Base-by-base conservation (phyloP, 2,329 filamentous ascomycete genomes). In the Alternaria hordeiaustralica region DNA sequence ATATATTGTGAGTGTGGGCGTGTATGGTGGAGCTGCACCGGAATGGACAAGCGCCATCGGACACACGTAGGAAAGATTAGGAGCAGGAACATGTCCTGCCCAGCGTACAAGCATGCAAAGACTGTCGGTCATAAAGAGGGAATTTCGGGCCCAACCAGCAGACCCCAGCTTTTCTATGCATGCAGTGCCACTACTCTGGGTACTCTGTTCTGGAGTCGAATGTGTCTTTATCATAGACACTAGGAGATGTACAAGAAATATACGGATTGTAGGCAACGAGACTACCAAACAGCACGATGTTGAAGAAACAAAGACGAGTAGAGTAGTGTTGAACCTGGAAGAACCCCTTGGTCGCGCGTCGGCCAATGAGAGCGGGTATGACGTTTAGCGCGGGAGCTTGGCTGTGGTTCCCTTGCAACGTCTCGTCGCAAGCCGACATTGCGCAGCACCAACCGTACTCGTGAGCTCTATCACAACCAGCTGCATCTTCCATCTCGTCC, bases 361-460 rank as follows among this genome's bases (percentile, higher is more conserved):
- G 30, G 44, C 60, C 60, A 63, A 63, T 63, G 49, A 60, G 44
- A 60, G 56, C 56, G 33, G 60, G 56, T 55, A 63, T 63, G 60
- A 63, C 60, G 60, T 63, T 63, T 63, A 63, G 60, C 60, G 60
- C 50, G 44, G 49, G 45, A 55, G 60, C 60, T 60, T 53, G 57
- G 47, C 57, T 47, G 56, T 53, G 44, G 56, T 59, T 59, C 43
- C 57, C 50, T 60, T 33, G 54, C 46, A 58, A 59, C 60, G 55
- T 63, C 56, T 62, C 25, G 60, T 60, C 60, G 57, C 61, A 61
- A 55, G 50, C 58, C 43, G 41, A 55, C 51, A 53, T 60, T 61
- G 62, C 64, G 67, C 65, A 65, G 63, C 61, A 60, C 56, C 65
- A 64, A 44, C n/a, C 13, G 58, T 45, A 61, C 41, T 11, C 58